Evolutionary conservation across 2,329 filamentous ascomycete genomes (phyloP).

Genomic region (Paraphaeosphaeria sporulosa): DNA sequence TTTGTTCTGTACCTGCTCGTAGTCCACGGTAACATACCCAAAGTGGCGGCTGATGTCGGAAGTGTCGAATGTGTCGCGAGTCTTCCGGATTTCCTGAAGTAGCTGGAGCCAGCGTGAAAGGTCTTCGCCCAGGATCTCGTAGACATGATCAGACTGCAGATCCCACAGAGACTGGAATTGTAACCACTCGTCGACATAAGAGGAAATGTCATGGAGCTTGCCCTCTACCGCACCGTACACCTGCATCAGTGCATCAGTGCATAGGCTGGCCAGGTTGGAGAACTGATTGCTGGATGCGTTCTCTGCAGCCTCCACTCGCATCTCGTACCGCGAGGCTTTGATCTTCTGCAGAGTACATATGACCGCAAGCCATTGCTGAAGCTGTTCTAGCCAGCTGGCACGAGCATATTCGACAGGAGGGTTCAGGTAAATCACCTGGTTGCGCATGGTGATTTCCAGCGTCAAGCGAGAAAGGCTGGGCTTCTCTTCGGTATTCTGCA

Average conservation of each 20-base stretch:
- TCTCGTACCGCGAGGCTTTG: conserved; percentile 94
- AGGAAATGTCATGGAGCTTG: conserved; percentile 79
- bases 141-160: conserved; percentile 93
- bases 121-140: conserved; percentile 89
- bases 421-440: conserved; percentile 96
- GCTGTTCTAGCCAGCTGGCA: conserved; percentile 90
- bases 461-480: conserved; percentile 77
- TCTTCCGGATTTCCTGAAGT: conserved; percentile 96
- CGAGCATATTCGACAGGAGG: conserved; percentile 91
- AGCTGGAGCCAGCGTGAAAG: conserved; percentile 92
- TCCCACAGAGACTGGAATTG: conserved; percentile 99
- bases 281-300: conserved; percentile 73
- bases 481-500: conserved; percentile 51
- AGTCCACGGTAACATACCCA: conserved; percentile 93
- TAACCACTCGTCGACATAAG: conserved; percentile 96
- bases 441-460: conserved; percentile 96
- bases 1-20: conserved; percentile 97
- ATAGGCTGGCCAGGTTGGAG: conserved; percentile 82
- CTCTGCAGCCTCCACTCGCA: conserved; percentile 72
- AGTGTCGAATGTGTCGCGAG: conserved; percentile 94
- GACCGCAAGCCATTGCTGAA: conserved; percentile 92
- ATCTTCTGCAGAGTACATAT: conserved; percentile 93
- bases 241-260: conserved; percentile 77
- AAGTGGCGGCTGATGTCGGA: conserved; percentile 93
- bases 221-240: conserved; percentile 86